These are phyloP conservation scores for Lolium perenne DNA, from an alignment of 176 grass and related monocot genomes.

Conservation along the genomic window DNA sequence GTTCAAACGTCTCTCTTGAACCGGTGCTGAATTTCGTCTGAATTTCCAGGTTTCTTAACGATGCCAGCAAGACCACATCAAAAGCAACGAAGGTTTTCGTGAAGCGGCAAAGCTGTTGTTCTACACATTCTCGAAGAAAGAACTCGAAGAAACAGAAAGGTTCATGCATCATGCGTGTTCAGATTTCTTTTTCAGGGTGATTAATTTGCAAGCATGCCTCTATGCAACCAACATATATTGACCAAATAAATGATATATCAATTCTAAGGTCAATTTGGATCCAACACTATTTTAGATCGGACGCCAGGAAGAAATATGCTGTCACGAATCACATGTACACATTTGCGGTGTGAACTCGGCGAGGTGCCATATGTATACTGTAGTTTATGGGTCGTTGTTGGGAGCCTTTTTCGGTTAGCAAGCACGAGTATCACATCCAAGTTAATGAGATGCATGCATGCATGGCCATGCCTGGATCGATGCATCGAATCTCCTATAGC, in stretches of 20 bases:
- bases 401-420: not conserved
- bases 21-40: not conserved
- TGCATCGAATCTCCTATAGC: not conserved
- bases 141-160: not conserved
- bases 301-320: not conserved
- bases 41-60: not conserved
- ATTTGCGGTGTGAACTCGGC: not conserved
- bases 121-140: slow-evolving; percentile 33
- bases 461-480: not conserved
- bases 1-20: not conserved
- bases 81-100: not conserved
- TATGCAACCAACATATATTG: not conserved
- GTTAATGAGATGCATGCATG: not conserved
- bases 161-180: not conserved
- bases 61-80: not conserved
- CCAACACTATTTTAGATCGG: not conserved
- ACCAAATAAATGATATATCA: not conserved
- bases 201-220: not conserved
- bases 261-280: not conserved
- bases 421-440: no score
- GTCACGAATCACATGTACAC: not conserved
- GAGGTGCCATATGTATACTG: no score
- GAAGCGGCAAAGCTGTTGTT: not conserved
- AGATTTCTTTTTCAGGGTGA: not conserved
- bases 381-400: no score